Evolutionary conservation across 1,284 basidiomycete genomes (phyloP).

Genomic region (Sporisorium exsertum): DNA sequence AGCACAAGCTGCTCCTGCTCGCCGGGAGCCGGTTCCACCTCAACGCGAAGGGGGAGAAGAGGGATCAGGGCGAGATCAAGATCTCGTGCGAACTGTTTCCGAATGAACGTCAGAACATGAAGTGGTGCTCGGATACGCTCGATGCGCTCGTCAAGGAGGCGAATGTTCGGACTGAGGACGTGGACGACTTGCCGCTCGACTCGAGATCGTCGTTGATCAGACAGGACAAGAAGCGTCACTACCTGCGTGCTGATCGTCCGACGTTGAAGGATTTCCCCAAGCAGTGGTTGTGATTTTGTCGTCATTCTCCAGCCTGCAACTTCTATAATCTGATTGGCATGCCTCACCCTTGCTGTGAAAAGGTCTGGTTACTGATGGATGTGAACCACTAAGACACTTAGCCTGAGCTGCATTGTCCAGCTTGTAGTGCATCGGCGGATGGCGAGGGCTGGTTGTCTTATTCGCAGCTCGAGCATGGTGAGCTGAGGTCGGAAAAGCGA

Average conservation of each 20-base stretch:
- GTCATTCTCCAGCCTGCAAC: too few relatives aligned
- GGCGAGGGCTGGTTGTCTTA: neutral
- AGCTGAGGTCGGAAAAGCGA: neutral
- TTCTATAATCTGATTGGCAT: too few relatives aligned
- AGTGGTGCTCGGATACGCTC: slow-evolving; percentile 71
- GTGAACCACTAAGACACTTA: too few relatives aligned
- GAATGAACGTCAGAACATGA: slow-evolving; percentile 69
- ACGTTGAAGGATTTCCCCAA: slow-evolving; percentile 67
- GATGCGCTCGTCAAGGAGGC: slow-evolving; percentile 69
- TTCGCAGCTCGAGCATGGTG: neutral
- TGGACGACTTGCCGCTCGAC: slow-evolving; percentile 68
- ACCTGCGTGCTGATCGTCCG: slow-evolving; percentile 49
- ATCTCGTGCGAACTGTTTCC: slow-evolving; percentile 69
- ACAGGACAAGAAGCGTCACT: slow-evolving; percentile 51
- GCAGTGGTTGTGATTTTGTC: slow-evolving; percentile 65
- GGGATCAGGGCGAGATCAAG: slow-evolving; percentile 61
- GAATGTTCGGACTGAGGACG: slow-evolving; percentile 52
- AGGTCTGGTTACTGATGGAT: too few relatives aligned
- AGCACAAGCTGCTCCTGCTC: slow-evolving; percentile 70
- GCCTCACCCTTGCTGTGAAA: too few relatives aligned
- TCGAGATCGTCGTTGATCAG: slow-evolving; percentile 55
- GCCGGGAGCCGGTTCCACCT: slow-evolving; percentile 65
- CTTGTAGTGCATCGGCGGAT: neutral
- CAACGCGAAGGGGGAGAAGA: slow-evolving; percentile 3
- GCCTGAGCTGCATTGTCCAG: too few relatives aligned